phyloP scores from a whole-genome alignment of 139 green algal genomes.

The Closterium sp. region DNA sequence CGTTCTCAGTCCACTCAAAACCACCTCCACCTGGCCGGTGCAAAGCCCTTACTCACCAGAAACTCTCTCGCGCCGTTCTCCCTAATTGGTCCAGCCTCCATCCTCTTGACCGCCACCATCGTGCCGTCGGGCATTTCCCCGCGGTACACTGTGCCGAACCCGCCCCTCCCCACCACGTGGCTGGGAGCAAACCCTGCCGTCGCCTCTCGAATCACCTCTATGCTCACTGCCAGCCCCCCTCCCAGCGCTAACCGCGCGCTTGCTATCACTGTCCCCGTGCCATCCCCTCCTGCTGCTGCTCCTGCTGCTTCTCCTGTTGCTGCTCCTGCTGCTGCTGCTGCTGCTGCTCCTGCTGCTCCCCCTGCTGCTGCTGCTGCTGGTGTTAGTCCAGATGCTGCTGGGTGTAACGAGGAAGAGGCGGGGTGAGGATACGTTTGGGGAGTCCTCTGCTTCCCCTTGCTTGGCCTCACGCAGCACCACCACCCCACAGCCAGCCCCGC shows the following conservation, averaged over 20 bases:
- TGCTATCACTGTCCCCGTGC: neutral
- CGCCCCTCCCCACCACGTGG: constrained; percentile 1
- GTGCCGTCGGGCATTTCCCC: neutral
- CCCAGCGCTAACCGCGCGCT: neutral
- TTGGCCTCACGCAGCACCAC: neutral
- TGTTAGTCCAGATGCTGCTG: neutral
- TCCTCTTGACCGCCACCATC: constrained; percentile 10
- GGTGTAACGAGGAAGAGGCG: neutral
- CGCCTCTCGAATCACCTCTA: constrained; percentile 4
- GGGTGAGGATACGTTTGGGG: neutral
- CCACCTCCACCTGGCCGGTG: no score
- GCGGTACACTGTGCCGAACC: constrained; percentile 10
- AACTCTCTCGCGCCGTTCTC: neutral
- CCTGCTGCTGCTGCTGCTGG: neutral
- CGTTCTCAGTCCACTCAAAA: neutral
- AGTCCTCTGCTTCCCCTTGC: neutral
- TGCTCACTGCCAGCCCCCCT: neutral
- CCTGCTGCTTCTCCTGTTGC: neutral
- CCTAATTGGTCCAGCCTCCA: neutral
- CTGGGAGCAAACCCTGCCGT: neutral
- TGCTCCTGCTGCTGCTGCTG: neutral
- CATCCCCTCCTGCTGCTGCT: no score
- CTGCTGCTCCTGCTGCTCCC: neutral
- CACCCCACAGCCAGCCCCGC: neutral
- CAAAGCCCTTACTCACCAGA: neutral